Percentiles rank a stretch among this genome's conserved stretches.
Evolutionary conservation across 805 yeast genomes (phyloP).

Genomic region (Teunomyces stri): DNA sequence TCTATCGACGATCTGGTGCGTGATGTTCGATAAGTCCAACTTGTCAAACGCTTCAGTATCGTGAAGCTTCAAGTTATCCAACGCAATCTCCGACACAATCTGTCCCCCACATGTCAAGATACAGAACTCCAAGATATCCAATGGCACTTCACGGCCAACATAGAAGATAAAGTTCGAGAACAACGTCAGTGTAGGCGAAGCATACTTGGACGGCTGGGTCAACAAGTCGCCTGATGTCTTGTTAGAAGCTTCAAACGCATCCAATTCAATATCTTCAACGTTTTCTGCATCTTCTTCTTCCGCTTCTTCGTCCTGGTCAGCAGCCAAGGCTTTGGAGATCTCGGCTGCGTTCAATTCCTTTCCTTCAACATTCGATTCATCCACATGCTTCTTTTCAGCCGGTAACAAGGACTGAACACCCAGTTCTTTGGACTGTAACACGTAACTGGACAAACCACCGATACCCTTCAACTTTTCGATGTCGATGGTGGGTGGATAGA

Average conservation of each 20-base stretch:
- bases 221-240: slow-evolving; percentile 69
- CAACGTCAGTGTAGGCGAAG: slow-evolving; percentile 60
- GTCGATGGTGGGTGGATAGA: slow-evolving; percentile 89
- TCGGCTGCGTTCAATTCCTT: slow-evolving; percentile 40
- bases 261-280: slow-evolving; percentile 43
- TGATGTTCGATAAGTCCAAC: slow-evolving; percentile 64
- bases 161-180: slow-evolving; percentile 77
- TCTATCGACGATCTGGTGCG: slow-evolving; percentile 94
- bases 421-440: slow-evolving; percentile 56
- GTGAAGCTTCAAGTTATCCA: slow-evolving; percentile 67
- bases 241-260: slow-evolving; percentile 62
- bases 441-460: slow-evolving; percentile 85
- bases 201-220: slow-evolving; percentile 57
- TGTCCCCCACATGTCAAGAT: slow-evolving; percentile 84
- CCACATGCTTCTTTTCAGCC: slow-evolving; percentile 15
- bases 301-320: slow-evolving; percentile 34
- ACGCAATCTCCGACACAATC: slow-evolving; percentile 79
- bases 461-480: slow-evolving; percentile 70
- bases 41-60: slow-evolving; percentile 43
- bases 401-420: slow-evolving; percentile 40
- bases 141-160: slow-evolving; percentile 93
- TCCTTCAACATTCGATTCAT: slow-evolving; percentile 26
- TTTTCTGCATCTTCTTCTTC: slow-evolving; percentile 42
- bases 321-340: slow-evolving; percentile 48
- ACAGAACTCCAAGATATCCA: slow-evolving; percentile 86